Conservation (phyloP, 1,139 yeast genomes). For the Geotrichum citri-aurantii region DNA sequence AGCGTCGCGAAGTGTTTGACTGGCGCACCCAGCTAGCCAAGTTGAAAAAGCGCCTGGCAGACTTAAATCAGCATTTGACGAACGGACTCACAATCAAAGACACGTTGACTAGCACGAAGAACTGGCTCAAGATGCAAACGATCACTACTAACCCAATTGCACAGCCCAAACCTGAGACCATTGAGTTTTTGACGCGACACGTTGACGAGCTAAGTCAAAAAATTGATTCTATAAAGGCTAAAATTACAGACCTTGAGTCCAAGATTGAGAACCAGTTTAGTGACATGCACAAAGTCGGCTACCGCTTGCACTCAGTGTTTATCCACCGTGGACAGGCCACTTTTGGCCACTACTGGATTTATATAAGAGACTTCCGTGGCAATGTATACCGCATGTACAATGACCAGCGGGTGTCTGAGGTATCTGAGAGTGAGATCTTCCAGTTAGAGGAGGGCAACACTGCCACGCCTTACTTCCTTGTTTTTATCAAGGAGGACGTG, state of each 20-base stretch:
- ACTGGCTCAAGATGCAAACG: constrained; percentile 42
- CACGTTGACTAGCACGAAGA: constrained; percentile 46
- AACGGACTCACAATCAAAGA: constrained; percentile 28
- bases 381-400: constrained; percentile 81
- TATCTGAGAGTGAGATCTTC: constrained; percentile 64
- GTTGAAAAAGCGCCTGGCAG: constrained; percentile 42
- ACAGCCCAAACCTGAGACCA: constrained; percentile 18
- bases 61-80: constrained; percentile 29
- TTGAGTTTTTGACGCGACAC: constrained; percentile 33
- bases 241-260: constrained; percentile 42
- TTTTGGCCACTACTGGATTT: constrained; percentile 96
- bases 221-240: constrained; percentile 22
- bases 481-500: constrained; percentile 65
- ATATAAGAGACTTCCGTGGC: constrained; percentile 67
- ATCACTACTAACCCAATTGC: constrained; percentile 15
- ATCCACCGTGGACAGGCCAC: constrained; percentile 95
- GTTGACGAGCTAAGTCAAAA: constrained; percentile 20
- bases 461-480: constrained; percentile 91
- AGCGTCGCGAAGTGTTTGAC: constrained; percentile 53
- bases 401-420: constrained; percentile 85
- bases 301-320: constrained; percentile 82
- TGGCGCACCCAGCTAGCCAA: constrained; percentile 56
- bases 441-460: constrained; percentile 66
- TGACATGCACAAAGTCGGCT: constrained; percentile 58
- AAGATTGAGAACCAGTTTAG: constrained; percentile 56